phyloP scores from a whole-genome alignment of 768 basidiomycete genomes.

The Tulasnella calospora region DNA sequence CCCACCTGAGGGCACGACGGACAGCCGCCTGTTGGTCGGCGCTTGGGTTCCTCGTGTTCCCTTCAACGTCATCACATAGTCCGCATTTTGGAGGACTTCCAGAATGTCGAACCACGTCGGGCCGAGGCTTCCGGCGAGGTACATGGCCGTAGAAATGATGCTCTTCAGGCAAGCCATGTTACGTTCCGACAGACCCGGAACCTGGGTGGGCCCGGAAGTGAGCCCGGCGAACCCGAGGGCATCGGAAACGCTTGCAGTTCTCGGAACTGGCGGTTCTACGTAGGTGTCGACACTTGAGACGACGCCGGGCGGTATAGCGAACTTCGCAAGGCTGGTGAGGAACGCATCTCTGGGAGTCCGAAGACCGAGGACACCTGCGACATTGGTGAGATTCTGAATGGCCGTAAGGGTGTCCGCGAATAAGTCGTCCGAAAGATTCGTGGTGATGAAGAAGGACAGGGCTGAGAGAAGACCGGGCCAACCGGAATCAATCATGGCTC shows the following conservation, averaged over 20 bases:
- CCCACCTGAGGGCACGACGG: slow-evolving; percentile 11
- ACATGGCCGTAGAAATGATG: slow-evolving; percentile 67
- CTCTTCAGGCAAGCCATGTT: slow-evolving; percentile 90
- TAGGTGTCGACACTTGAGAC: slow-evolving; percentile 74
- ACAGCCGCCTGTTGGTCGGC: slow-evolving; percentile 27
- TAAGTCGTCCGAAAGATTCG: slow-evolving; percentile 86
- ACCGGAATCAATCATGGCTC: slow-evolving; percentile 74
- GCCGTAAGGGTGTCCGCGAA: slow-evolving; percentile 82
- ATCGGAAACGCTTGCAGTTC: slow-evolving; percentile 51
- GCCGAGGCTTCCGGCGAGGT: slow-evolving; percentile 80
- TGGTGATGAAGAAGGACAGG: slow-evolving; percentile 80
- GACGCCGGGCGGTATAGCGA: slow-evolving; percentile 84
- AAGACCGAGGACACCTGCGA: slow-evolving; percentile 83
- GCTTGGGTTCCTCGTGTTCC: slow-evolving; percentile 34
- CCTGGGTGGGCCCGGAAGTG: slow-evolving; percentile 39
- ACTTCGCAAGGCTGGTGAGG: slow-evolving; percentile 81
- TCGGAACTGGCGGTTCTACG: slow-evolving; percentile 53
- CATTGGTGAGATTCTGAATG: slow-evolving; percentile 78
- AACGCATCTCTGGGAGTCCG: slow-evolving; percentile 89
- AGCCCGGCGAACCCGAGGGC: slow-evolving; percentile 54
- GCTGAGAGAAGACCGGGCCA: slow-evolving; percentile 94
- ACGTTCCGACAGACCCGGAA: slow-evolving; percentile 77
- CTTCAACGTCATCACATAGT: slow-evolving; percentile 76
- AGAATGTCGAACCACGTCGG: slow-evolving; percentile 88
- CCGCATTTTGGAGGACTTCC: slow-evolving; percentile 90